Conservation (phyloP, 2,329 filamentous ascomycete genomes). For the Knoxdaviesia proteae region DNA sequence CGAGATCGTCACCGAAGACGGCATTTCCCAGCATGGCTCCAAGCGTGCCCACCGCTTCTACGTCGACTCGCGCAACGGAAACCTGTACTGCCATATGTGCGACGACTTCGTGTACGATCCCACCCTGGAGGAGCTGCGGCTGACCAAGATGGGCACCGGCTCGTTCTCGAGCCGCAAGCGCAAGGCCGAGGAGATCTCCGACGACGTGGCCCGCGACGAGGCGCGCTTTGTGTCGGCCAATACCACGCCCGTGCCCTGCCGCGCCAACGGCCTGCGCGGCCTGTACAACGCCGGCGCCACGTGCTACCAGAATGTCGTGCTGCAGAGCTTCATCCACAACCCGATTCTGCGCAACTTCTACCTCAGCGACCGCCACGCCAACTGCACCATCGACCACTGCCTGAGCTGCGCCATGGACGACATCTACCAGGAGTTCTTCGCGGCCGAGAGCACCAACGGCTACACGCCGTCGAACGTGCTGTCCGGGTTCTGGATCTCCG, state of each 20-base stretch:
- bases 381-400: slow-evolving; percentile 43
- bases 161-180: slow-evolving; percentile 52
- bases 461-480: slow-evolving; percentile 82
- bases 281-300: slow-evolving; percentile 98
- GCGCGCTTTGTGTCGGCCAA: slow-evolving; percentile 59
- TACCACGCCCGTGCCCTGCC: slow-evolving; percentile 60
- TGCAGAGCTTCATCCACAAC: slow-evolving; percentile 87
- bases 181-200: slow-evolving; percentile 52
- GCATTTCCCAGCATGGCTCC: slow-evolving; percentile 43
- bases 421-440: slow-evolving; percentile 53
- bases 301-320: slow-evolving; percentile 91
- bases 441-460: slow-evolving; percentile 60
- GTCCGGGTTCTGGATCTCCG: slow-evolving; percentile 74
- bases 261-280: slow-evolving; percentile 70
- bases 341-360: slow-evolving; percentile 83
- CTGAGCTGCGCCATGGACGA: slow-evolving; percentile 53
- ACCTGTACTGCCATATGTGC: slow-evolving; percentile 63
- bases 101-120: slow-evolving; percentile 70
- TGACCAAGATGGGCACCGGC: slow-evolving; percentile 47
- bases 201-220: slow-evolving; percentile 46
- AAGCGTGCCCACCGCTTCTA: slow-evolving; percentile 56
- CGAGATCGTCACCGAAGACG: slow-evolving; percentile 43
- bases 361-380: slow-evolving; percentile 69
- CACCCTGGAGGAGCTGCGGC: slow-evolving; percentile 52
- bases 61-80: slow-evolving; percentile 56